Evolutionary conservation across 768 basidiomycete genomes (phyloP), one percentile per base, ranked within the genome.

Genomic region (Mycena kentingensis): DNA sequence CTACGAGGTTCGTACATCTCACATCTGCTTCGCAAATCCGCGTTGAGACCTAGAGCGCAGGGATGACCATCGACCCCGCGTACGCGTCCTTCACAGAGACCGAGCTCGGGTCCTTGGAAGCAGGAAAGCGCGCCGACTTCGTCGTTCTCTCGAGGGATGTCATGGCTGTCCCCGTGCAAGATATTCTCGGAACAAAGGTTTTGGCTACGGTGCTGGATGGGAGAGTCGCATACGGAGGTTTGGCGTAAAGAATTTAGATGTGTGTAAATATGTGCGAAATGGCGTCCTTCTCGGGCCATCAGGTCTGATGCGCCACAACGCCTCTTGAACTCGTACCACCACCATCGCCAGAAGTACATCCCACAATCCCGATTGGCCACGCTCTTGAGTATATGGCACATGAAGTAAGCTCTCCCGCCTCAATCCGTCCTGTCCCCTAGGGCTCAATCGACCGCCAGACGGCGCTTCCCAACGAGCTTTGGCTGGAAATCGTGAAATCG

Each of bases 21-120:
- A 4, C n/a, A 11, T 19, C 22, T 42, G 6, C 5, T 5, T n/a
- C 21, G 32, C 48, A 21, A 18, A 37, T 31, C 31, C 19, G 27
- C 11, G 34, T 47, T 39, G 28, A 49, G 1, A n/a, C 38, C 35
- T 29, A 24, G 47, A 18, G 3, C 21, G 87, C 86, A 69, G 90
- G 95, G 13, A 92, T 94, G 86, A 96, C 94, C 0, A 73, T 88
- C 31, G 91, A 93, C 58, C 84, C 91, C 0, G 94, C 95, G 1
- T 93, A 90, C 58, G 93, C 94, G 0, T 82, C 88, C 0, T 94
- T 95, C 63, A 74, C 83, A 1, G 91, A 93, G 63, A 65, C 80
- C 11, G 71, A 73, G 5, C 70, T 86, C 1, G 95, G 95, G 1
- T 90, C 87, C 0, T 77, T 98, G 26, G 73, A 72, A 2, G 69